These are phyloP conservation scores for Tillandsia fasciculata DNA, from an alignment of 176 grass and related monocot genomes.

Conservation along the genomic window DNA sequence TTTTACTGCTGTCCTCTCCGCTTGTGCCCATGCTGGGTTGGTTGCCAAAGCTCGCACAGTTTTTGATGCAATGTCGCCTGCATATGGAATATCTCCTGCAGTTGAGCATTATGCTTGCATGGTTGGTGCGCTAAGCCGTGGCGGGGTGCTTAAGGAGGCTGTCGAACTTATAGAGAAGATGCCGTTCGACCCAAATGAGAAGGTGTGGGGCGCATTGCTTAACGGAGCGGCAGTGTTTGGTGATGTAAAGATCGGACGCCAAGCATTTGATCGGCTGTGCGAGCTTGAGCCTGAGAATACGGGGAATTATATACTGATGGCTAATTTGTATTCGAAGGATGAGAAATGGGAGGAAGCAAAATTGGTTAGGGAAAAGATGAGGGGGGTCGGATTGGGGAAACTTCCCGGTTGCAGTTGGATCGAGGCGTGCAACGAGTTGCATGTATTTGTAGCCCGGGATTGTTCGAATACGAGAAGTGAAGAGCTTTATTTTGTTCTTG, in stretches of 20 bases:
- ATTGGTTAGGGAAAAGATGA: constrained; percentile 42
- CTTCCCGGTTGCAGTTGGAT: constrained; percentile 61
- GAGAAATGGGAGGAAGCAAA: constrained; percentile 66
- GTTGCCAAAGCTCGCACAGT: constrained; percentile 40
- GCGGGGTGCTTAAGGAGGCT: constrained; percentile 54
- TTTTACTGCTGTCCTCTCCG: constrained; percentile 47
- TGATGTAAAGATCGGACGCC: constrained; percentile 35
- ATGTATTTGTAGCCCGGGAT: constrained; percentile 27
- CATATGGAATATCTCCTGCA: constrained; percentile 25
- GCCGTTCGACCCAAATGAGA: constrained; percentile 51
- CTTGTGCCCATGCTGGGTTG: constrained; percentile 48
- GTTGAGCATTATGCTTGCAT: constrained; percentile 67
- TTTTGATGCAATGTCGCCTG: constrained; percentile 51
- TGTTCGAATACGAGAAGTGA: not conserved
- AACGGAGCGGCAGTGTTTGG: constrained; percentile 44
- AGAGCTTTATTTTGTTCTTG: constrained; percentile 21
- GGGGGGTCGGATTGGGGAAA: constrained; percentile 43
- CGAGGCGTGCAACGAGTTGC: constrained; percentile 21
- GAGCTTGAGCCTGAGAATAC: constrained; percentile 59
- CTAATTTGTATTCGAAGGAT: constrained; percentile 55
- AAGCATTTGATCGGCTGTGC: constrained; percentile 37
- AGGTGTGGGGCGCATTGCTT: constrained; percentile 50
- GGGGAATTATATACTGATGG: constrained; percentile 61
- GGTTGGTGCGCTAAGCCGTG: constrained; percentile 39
- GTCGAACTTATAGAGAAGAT: constrained; percentile 40